Conservation (phyloP, 2,329 filamentous ascomycete species). For the Septoria linicola region DNA sequence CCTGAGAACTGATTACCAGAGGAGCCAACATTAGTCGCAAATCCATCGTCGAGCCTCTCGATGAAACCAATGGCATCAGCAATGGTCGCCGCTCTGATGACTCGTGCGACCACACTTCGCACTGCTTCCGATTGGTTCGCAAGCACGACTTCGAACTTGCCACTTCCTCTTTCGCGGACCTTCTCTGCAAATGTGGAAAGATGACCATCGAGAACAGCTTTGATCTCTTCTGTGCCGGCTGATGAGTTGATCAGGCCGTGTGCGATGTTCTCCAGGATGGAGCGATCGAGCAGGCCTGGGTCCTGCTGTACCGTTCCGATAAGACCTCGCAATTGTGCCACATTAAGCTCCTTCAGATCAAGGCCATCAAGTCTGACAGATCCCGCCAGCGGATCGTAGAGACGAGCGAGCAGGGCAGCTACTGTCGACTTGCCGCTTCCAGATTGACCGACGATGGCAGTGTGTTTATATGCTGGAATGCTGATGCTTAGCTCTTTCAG, state of each 20-base stretch:
- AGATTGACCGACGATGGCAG: constrained; percentile 46
- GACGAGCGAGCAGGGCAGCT: constrained; percentile 38
- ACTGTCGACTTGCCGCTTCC: constrained; percentile 47
- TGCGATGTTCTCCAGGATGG: constrained; percentile 56
- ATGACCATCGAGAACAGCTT: constrained; percentile 41
- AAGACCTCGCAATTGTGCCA: constrained; percentile 38
- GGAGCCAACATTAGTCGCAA: constrained; percentile 51
- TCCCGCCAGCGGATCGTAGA: constrained; percentile 42
- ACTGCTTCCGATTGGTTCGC: constrained; percentile 34
- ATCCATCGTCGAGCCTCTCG: constrained; percentile 50
- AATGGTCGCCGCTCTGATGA: constrained; percentile 53
- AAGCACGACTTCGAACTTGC: constrained; percentile 49
- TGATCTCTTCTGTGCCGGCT: constrained; percentile 42
- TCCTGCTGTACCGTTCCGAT: constrained; percentile 52
- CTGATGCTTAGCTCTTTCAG: constrained; percentile 41
- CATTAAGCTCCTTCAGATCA: constrained; percentile 38
- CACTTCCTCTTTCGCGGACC: constrained; percentile 48
- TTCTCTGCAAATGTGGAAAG: constrained; percentile 50
- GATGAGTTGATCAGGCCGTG: constrained; percentile 49
- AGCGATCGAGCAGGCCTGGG: constrained; percentile 52
- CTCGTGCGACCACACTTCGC: constrained; percentile 53
- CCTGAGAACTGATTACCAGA: constrained; percentile 35
- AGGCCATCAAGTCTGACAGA: constrained; percentile 41
- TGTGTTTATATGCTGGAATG: constrained; percentile 39
- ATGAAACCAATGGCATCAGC: constrained; percentile 60